phyloP scores from a whole-genome alignment of 129 eudicot genomes.

The Gnaphalium uliginosum region DNA sequence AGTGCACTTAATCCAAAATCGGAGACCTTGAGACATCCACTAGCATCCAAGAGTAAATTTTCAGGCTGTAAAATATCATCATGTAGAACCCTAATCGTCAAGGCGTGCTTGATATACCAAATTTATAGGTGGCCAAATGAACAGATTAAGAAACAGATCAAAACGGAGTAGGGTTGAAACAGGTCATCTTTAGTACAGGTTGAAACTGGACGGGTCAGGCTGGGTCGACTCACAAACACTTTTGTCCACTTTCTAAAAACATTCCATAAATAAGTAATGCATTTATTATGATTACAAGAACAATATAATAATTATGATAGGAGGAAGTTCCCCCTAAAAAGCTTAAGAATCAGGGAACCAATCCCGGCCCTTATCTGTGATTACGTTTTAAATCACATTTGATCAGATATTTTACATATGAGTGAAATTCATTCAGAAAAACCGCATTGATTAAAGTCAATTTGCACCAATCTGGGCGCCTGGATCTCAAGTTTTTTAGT shows the following conservation, averaged over 20 bases:
- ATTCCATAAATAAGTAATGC: neutral
- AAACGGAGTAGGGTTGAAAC: neutral
- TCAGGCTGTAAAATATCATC: constrained; percentile 61
- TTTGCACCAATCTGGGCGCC: neutral
- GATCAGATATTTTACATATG: neutral
- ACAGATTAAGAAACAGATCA: neutral
- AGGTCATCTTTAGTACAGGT: neutral
- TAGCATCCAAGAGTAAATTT: constrained; percentile 76
- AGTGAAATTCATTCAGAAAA: no score
- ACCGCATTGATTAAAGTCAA: no score
- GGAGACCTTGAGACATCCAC: constrained; percentile 78
- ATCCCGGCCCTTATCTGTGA: neutral
- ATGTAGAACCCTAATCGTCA: constrained; percentile 5
- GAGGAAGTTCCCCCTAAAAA: neutral
- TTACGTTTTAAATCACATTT: neutral
- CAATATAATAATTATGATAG: no score
- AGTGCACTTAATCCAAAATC: constrained; percentile 94
- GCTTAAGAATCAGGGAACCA: neutral
- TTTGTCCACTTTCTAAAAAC: neutral
- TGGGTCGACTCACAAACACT: neutral
- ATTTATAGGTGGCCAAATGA: neutral
- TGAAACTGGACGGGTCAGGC: no score
- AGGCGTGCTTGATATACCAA: neutral
- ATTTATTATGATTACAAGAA: neutral
- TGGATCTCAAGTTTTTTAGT: no score